Evolutionary conservation across 2,329 filamentous ascomycete species (phyloP), one percentile per base, ranked within the genome.

Genomic region (Aspergillus sp.): DNA sequence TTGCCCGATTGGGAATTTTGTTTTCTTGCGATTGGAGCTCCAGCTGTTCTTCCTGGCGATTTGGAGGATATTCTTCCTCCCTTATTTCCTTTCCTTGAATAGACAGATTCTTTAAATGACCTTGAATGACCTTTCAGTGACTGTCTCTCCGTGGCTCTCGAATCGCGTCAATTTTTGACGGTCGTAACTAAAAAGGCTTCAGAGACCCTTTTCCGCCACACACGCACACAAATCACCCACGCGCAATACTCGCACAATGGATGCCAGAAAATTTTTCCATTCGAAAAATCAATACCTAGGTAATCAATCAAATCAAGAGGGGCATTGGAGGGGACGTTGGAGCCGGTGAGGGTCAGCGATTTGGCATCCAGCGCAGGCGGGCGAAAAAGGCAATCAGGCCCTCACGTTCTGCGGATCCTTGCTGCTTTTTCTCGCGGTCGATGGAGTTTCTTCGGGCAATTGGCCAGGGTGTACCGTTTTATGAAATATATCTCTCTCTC

Each of bases 311-410:
- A 41, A 49, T 6, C 10, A 16, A 52, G 50, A 60, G 59, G 61
- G 61, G 57, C 40, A 6, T 42, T 20, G 10, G n/a, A 42, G 40
- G 19, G 16, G 16, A 13, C 34, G 34, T 42, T 47, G 45, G 57
- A 52, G 53, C 54, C 55, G 59, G 55, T 52, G 40, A 57, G 53
- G 52, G 56, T 48, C 45, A 49, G 55, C 50, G 52, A 52, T 58
- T 55, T 53, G 58, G 54, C 58, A 60, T 56, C 53, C 45, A 54
- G 55, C 50, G 58, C 58, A 64, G 49, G 56, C 56, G 50, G 19
- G 54, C 57, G 49, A 61, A 62, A 60, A 55, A 56, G 56, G 60
- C 45, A 62, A 59, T 60, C 55, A 17, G 38, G 16, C 32, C 59
- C 38, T 40, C 50, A 45, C 47, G 53, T 52, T 55, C 54, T 55